Conservation (phyloP, 2,329 filamentous ascomycete species). For the Penicillium capsulatum region DNA sequence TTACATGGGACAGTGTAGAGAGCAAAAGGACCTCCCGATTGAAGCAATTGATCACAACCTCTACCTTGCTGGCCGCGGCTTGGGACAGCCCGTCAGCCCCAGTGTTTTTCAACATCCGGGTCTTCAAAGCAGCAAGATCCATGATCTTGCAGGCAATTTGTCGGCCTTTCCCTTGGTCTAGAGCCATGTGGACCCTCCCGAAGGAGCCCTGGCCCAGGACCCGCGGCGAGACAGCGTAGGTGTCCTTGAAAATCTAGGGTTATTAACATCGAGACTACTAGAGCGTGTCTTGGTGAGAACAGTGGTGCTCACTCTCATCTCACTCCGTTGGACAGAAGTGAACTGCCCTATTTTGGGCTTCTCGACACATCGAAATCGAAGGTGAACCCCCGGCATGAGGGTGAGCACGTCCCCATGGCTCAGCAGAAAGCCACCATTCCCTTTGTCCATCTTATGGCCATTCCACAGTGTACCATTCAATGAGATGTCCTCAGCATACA, state of each 20-base stretch:
- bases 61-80: too few relatives aligned
- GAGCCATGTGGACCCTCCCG: slow-evolving; percentile 44
- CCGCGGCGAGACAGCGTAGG: slow-evolving; percentile 38
- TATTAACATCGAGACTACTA: too few relatives aligned
- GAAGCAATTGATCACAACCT: slow-evolving; percentile 30
- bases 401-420: slow-evolving; percentile 38
- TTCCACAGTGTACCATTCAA: slow-evolving; percentile 42
- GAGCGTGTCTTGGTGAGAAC: too few relatives aligned
- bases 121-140: slow-evolving; percentile 31
- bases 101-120: slow-evolving; percentile 11
- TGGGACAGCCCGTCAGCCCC: slow-evolving; percentile 21
- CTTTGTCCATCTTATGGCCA: slow-evolving; percentile 31
- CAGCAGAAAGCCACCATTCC: slow-evolving; percentile 34
- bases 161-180: slow-evolving; percentile 26
- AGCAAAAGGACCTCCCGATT: slow-evolving; percentile 46
- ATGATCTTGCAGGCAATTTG: slow-evolving; percentile 48
- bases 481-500: slow-evolving; percentile 45
- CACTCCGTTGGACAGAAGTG: slow-evolving; percentile 27
- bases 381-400: slow-evolving; percentile 21
- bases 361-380: slow-evolving; percentile 25
- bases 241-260: slow-evolving; percentile 30
- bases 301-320: slow-evolving; percentile 36
- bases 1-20: slow-evolving; percentile 51
- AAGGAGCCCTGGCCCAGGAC: slow-evolving; percentile 42
- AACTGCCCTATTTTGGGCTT: too few relatives aligned